Percentiles rank a stretch among this genome's conserved stretches.
Evolutionary conservation across 164 flowering plant genomes (phyloP).

Genomic region (Aristolochia contorta): DNA sequence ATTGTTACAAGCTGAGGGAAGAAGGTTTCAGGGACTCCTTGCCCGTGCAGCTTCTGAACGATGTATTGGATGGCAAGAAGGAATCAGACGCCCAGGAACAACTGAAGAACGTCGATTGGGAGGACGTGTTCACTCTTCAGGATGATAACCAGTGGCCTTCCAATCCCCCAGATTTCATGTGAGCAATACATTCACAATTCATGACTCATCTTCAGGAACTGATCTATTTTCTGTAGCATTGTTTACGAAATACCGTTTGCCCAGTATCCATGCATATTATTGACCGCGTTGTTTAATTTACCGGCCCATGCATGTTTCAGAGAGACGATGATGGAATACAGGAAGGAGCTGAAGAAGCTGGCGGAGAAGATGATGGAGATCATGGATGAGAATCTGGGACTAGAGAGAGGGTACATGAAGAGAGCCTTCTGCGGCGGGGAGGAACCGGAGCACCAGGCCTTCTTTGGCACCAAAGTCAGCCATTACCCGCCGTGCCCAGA

Average conservation of each 20-base stretch:
- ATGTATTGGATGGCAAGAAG: constrained; percentile 21
- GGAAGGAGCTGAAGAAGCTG: constrained; percentile 60
- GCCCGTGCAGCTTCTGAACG: constrained; percentile 40
- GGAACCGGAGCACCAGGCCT: constrained; percentile 28
- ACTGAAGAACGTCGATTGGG: constrained; percentile 51
- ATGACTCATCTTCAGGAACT: no score
- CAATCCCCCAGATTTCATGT: constrained; percentile 58
- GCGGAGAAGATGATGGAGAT: constrained; percentile 66
- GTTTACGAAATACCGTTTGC: no score
- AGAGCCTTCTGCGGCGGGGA: constrained; percentile 43
- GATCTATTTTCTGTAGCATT: no score
- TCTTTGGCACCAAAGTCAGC: constrained; percentile 90
- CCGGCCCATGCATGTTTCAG: constrained; percentile 33
- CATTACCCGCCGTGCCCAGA: constrained; percentile 86
- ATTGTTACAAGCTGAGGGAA: constrained; percentile 60
- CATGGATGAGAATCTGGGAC: constrained; percentile 78
- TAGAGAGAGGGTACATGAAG: constrained; percentile 67
- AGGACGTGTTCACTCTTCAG: constrained; percentile 61
- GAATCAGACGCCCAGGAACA: constrained; percentile 20
- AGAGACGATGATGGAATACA: constrained; percentile 78
- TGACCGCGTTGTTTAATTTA: no score
- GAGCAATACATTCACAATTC: constrained; percentile 15
- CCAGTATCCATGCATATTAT: no score
- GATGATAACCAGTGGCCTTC: constrained; percentile 70
- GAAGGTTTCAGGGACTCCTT: constrained; percentile 43